phyloP scores from a whole-genome alignment of 2,329 filamentous ascomycete species.

The Ceratocystis papillata region DNA sequence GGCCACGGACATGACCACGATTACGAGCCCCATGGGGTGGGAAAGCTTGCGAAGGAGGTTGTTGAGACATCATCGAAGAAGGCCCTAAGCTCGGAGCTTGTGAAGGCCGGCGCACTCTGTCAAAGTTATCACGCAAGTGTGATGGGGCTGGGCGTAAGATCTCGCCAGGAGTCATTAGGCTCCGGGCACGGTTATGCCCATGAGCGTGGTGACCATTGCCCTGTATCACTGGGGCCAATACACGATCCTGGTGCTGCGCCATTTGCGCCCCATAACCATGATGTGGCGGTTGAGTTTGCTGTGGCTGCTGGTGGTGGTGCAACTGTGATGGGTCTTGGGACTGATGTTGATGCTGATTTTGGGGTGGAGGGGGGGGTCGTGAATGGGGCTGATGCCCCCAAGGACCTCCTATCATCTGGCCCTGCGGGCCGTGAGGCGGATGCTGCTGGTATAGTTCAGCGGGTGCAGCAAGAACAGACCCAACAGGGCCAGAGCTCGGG shows the following conservation, averaged over 20 bases:
- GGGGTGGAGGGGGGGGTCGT: not conserved
- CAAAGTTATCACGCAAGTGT: constrained; percentile 21
- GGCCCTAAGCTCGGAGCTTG: not conserved
- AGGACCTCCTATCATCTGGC: not conserved
- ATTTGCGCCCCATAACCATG: constrained; percentile 14
- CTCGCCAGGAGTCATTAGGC: constrained; percentile 22
- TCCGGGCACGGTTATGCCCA: constrained; percentile 21
- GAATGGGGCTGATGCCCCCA: constrained; percentile 11
- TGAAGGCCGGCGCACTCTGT: constrained; percentile 21
- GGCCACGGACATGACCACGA: constrained; percentile 20
- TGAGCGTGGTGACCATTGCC: constrained; percentile 10
- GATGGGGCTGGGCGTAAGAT: constrained; percentile 19
- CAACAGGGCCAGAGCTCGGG: constrained; percentile 13
- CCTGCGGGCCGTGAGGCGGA: constrained; percentile 6
- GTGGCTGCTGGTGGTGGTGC: constrained; percentile 2
- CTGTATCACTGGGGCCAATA: constrained; percentile 1
- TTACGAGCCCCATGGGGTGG: not conserved
- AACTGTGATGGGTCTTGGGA: constrained; percentile 1
- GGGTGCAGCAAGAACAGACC: constrained; percentile 4
- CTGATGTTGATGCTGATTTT: not conserved
- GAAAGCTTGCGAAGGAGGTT: not conserved
- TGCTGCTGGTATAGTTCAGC: constrained; percentile 17
- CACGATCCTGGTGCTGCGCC: constrained; percentile 9
- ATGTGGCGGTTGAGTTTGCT: constrained; percentile 9
- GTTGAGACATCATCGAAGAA: not conserved